Evolutionary conservation across 305 asterid species (phyloP).

Genomic region (Petunia hybrid): DNA sequence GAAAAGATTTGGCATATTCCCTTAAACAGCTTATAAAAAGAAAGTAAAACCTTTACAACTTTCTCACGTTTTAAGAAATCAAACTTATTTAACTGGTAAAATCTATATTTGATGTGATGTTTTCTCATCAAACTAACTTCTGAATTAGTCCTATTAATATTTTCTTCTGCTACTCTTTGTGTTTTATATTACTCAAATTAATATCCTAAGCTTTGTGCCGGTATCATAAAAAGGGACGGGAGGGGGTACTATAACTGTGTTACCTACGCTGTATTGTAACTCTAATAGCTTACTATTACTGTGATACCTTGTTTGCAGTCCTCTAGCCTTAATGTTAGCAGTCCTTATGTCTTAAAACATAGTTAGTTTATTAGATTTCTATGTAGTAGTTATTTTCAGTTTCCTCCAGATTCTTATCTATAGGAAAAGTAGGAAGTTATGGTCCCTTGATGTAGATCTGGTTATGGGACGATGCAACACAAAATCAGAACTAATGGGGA

Average conservation of each 20-base stretch:
- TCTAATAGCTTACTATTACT: neutral
- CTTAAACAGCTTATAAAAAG: neutral
- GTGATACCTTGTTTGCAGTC: too few species aligned
- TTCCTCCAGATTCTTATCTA: too few species aligned
- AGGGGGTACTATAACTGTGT: neutral
- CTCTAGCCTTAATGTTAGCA: too few species aligned
- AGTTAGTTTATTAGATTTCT: too few species aligned
- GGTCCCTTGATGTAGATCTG: too few species aligned
- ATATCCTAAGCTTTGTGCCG: neutral
- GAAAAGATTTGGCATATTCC: neutral
- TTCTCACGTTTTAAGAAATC: constrained; percentile 18
- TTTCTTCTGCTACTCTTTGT: neutral
- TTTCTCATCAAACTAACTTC: neutral
- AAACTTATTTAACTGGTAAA: constrained; percentile 10
- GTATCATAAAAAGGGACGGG: neutral
- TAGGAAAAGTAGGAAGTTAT: too few species aligned
- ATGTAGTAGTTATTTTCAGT: too few species aligned
- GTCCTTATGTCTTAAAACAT: too few species aligned
- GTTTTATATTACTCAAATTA: neutral
- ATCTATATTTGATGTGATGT: neutral
- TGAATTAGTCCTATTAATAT: neutral
- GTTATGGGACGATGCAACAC: too few species aligned
- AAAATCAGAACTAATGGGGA: too few species aligned
- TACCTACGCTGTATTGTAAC: neutral
- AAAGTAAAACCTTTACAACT: neutral